Percentiles rank a stretch among this genome's conserved stretches.
phyloP scores from a whole-genome alignment of 139 green algal species.

The Tetraselmis chui region DNA sequence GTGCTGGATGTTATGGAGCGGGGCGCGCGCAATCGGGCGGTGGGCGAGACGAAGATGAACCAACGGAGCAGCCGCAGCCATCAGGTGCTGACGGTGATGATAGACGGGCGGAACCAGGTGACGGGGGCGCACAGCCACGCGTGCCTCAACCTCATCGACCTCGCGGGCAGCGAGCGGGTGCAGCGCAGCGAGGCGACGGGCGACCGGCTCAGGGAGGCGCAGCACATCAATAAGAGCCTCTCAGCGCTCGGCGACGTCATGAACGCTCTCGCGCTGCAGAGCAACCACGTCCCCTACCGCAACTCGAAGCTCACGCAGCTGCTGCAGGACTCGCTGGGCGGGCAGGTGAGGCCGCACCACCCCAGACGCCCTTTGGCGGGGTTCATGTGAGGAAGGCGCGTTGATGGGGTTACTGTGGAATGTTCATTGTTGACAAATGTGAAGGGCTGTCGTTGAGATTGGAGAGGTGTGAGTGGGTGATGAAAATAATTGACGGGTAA shows the following conservation, averaged over 20 bases:
- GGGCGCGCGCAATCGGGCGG: constrained; percentile 49
- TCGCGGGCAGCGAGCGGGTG: constrained; percentile 79
- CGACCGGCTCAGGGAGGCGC: constrained; percentile 78
- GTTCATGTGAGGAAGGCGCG: too few relatives aligned
- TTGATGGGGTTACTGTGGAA: too few relatives aligned
- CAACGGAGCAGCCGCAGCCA: constrained; percentile 78
- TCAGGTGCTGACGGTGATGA: constrained; percentile 76
- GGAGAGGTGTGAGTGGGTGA: too few relatives aligned
- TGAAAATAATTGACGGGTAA: too few relatives aligned
- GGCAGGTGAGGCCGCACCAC: constrained; percentile 43
- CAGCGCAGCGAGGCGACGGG: constrained; percentile 72
- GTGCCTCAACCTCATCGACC: constrained; percentile 64
- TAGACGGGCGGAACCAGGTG: constrained; percentile 61
- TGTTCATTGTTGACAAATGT: too few relatives aligned
- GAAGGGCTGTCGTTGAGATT: too few relatives aligned
- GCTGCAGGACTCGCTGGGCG: constrained; percentile 77
- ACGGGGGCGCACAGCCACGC: constrained; percentile 35
- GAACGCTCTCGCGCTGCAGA: constrained; percentile 56
- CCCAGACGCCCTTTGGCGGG: too few relatives aligned
- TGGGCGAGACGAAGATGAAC: constrained; percentile 86
- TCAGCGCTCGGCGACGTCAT: constrained; percentile 75
- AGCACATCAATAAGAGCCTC: constrained; percentile 88
- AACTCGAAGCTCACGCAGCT: constrained; percentile 90
- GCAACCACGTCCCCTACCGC: constrained; percentile 75
- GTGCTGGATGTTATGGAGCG: constrained; percentile 71